Evolutionary conservation across 345 rosid species (phyloP), one percentile per base, ranked within the genome.

Genomic region (Zanthoxylum bungeanum): DNA sequence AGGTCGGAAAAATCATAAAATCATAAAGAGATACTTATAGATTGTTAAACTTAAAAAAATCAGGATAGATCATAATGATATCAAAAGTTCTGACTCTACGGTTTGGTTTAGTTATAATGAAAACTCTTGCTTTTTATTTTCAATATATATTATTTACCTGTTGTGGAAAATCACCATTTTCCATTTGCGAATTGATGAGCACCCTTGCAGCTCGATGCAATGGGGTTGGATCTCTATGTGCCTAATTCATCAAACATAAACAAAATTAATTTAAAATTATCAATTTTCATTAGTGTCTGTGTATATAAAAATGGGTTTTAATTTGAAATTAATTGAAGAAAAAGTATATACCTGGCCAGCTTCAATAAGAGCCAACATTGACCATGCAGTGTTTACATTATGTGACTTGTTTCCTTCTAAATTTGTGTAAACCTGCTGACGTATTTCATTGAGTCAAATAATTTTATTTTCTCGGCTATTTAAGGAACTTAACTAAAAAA

Each of bases 111-210:
- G 14, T 42, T 42, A 42, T 42, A 42, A 42, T 42, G 11, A 42
- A 0, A 42, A 42, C 4, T 42, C 46, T 42, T 42, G 46, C 3
- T 3, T 2, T 12, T 11, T 16, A 42, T 42, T 0, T 16, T 14
- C 16, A 11, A 10, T 1, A 42, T 3, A 12, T 16, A 42, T 42
- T 64, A 34, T 8, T 69, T 58, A 87, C 96, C 82, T 89, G 86
- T 57, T 87, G 91, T 25, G 91, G 96, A 28, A 82, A 91, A 72
- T 91, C 91, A 66, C 93, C 95, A 67, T 84, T 87, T 34, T 84
- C 79, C 87, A 86, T 80, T 46, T 87, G 89, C 24, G 89, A 75
- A 72, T 82, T 76, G 5, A 88, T 73, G 30, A 91, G 55, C 19
- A 72, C 70, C 51, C 77, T 85, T 3, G 93, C 90, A 0, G 90